phyloP scores from a whole-genome alignment of 2,329 filamentous ascomycete species.

The Colletotrichum sojae region DNA sequence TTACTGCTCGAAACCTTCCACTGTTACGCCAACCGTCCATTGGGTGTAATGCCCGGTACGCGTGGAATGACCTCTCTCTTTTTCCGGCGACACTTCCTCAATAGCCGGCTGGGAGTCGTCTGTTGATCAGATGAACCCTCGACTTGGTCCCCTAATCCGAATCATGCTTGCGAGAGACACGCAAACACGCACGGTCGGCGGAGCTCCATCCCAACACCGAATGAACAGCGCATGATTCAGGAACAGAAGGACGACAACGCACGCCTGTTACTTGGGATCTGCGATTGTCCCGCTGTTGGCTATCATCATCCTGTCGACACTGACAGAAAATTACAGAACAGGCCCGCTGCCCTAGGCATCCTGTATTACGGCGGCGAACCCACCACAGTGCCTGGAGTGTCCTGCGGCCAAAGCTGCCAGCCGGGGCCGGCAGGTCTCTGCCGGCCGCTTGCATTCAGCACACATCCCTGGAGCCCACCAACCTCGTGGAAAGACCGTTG shows the following conservation, averaged over 20 bases:
- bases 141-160: not conserved
- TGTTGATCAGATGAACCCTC: constrained; percentile 19
- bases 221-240: constrained; percentile 11
- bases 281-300: constrained; percentile 3
- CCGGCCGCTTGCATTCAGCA: constrained; percentile 30
- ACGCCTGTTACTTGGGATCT: not conserved
- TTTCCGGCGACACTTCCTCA: not conserved
- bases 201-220: not conserved
- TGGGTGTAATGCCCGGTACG: not conserved
- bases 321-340: not conserved
- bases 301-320: not conserved
- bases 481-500: constrained; percentile 38
- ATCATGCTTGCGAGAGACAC: not conserved
- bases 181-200: not conserved
- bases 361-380: constrained; percentile 15
- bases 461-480: constrained; percentile 26
- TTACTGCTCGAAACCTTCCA: constrained; percentile 5
- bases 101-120: not conserved
- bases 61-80: not conserved
- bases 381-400: constrained; percentile 18
- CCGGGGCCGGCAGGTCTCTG: constrained; percentile 24
- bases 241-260: not conserved
- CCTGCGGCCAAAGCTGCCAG: constrained; percentile 27
- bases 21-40: not conserved
- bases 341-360: constrained; percentile 8